Conservation (phyloP, 2,329 filamentous ascomycete species). For the Pestalotiopsis sp. region DNA sequence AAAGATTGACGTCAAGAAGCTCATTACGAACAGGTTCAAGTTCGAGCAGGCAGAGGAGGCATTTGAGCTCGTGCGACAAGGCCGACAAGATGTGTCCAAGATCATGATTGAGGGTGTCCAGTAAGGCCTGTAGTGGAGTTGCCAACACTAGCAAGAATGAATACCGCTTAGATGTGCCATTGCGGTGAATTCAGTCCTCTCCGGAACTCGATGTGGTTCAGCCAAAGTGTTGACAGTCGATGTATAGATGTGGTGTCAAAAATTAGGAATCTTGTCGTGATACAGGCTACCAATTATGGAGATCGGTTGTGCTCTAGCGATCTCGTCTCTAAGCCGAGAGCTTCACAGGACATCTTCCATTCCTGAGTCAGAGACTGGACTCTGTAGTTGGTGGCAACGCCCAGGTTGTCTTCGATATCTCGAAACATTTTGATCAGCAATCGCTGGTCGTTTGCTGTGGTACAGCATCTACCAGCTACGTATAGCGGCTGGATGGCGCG, state of each 20-base stretch:
- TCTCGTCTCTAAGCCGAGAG: background rate
- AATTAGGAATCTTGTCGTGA: background rate
- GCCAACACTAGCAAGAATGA: background rate
- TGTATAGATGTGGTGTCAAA: background rate
- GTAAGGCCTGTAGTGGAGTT: background rate
- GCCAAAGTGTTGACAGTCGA: too few species aligned
- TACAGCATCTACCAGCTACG: background rate
- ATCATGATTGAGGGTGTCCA: slow-evolving; percentile 12
- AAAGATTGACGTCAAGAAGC: slow-evolving; percentile 31
- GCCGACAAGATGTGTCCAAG: slow-evolving; percentile 10
- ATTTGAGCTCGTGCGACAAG: slow-evolving; percentile 41
- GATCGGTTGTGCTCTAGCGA: background rate
- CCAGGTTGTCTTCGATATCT: background rate
- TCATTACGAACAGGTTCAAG: slow-evolving; percentile 21
- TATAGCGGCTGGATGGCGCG: background rate
- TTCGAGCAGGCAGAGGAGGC: slow-evolving; percentile 46
- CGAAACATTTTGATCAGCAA: background rate
- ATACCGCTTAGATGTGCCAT: too few species aligned
- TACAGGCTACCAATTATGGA: background rate
- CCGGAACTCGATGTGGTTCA: too few species aligned
- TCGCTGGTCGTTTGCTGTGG: background rate
- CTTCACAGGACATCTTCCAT: background rate
- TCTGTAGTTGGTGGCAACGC: background rate
- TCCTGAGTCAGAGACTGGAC: background rate
- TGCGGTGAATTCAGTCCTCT: too few species aligned